A percentile compares a stretch with the other conserved stretches of the same genome.
phyloP scores from a whole-genome alignment of 176 grass and related monocot species.

The Zoysia pacifica region DNA sequence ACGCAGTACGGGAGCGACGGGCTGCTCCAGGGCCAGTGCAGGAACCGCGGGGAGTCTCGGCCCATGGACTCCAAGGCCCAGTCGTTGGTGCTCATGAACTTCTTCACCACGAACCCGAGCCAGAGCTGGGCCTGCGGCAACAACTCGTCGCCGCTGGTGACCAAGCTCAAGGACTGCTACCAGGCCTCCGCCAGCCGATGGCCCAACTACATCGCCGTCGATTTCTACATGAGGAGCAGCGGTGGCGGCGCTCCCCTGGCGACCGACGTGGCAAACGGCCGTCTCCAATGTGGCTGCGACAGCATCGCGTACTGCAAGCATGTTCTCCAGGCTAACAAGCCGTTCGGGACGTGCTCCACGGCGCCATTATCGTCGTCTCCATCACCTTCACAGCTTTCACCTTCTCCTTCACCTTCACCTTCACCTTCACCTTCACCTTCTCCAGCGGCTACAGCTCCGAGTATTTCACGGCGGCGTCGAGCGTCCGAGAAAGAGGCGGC shows the following conservation, averaged over 20 bases:
- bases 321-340: conserved; percentile 18
- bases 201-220: conserved; percentile 71
- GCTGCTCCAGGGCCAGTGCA: conserved; percentile 38
- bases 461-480: too few species aligned
- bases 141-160: conserved; percentile 57
- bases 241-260: conserved; percentile 80
- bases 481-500: too few species aligned
- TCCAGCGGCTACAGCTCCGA: neutral
- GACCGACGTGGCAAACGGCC: conserved; percentile 76
- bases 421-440: neutral
- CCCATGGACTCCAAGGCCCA: conserved; percentile 57
- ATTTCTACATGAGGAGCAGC: conserved; percentile 73
- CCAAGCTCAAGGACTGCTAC: conserved; percentile 54
- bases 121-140: conserved; percentile 50
- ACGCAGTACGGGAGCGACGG: conserved; percentile 71
- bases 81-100: conserved; percentile 81
- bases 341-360: conserved; percentile 48
- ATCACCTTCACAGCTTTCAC: neutral
- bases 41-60: conserved; percentile 50
- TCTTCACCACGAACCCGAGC: conserved; percentile 71
- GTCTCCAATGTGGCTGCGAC: conserved; percentile 74
- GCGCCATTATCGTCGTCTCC: conserved; percentile 12
- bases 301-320: conserved; percentile 65
- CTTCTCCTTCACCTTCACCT: neutral
- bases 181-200: conserved; percentile 38